Percentiles rank a stretch among this genome's conserved stretches.
Evolutionary conservation across 345 rosid genomes (phyloP).

Genomic region (Eucalyptus tenuipes): DNA sequence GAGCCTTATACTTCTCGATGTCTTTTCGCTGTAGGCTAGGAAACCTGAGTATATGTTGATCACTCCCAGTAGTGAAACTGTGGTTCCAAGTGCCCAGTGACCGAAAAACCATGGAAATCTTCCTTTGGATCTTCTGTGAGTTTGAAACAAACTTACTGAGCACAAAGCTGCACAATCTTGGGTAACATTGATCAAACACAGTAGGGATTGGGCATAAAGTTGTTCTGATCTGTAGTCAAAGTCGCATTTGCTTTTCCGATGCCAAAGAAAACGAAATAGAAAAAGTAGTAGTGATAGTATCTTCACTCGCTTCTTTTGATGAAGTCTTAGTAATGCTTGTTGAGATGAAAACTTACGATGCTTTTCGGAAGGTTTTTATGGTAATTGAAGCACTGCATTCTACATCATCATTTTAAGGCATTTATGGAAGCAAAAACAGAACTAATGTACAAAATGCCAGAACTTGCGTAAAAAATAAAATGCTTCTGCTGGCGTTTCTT

Average conservation of each 20-base stretch:
- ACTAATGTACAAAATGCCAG: neutral
- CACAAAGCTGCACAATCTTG: neutral
- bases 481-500: neutral
- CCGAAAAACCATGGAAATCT: conserved; percentile 40
- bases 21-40: conserved; percentile 37
- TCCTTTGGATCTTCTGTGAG: conserved; percentile 30
- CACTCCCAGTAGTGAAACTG: conserved; percentile 28
- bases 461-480: neutral
- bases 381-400: neutral
- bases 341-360: neutral
- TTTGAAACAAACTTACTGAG: neutral
- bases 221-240: neutral
- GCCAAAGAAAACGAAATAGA: neutral
- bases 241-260: neutral
- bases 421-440: neutral
- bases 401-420: neutral
- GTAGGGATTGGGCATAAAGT: neutral
- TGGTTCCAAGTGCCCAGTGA: conserved; percentile 51
- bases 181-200: neutral
- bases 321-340: neutral
- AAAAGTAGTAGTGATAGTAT: neutral
- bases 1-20: conserved; percentile 27
- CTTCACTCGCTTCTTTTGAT: neutral
- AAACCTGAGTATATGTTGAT: conserved; percentile 43
- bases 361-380: neutral